Evolutionary conservation across 768 basidiomycete genomes (phyloP), one percentile per base, ranked within the genome.

Genomic region (Amanita fuliginea): DNA sequence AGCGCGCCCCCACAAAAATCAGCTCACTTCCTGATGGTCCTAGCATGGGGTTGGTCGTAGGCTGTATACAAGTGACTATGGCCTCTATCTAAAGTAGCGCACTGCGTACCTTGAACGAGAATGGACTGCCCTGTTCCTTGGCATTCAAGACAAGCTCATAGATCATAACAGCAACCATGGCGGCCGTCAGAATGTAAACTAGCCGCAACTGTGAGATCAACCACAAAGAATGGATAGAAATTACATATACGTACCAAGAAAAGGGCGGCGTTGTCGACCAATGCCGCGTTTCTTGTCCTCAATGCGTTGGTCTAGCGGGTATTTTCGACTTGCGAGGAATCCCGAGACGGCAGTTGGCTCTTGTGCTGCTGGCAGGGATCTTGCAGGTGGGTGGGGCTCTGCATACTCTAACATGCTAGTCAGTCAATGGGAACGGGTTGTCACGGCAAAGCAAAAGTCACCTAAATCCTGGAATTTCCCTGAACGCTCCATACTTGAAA

Each of bases 1-100:
- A 96, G 22, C 95, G 86, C 19, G 95, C 92, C 2, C 94, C 94
- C 45, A 90, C 68, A 57, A 85, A 78, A 51, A 97, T 89, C 11
- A 98, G 69, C 2, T 84, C 90, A 41, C 81, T 82, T 42, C 75
- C 77, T 0, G 88, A 85, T 3, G 95, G 95, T 2, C 95, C 95
- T 14, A 98, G 72, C 89, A 95, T 90, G 3, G 82, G 81, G 58
- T 94, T 95, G 46, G 92, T 77, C 3, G 76, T 73, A 18, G 89
- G 89, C 83, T 90, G 19, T 41, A 45, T 33, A 13, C 26, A 42
- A 21, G 24, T 42, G 34, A 43, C 13, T 45, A 28, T 28, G 46
- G 40, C 40, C 39, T 32, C 47, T 18, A 24, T 32, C 3, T 24
- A 37, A 41, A n/a, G 39, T 30, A 42, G 14, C 24, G 28, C 30